Evolutionary conservation across 2,329 filamentous ascomycete genomes (phyloP).

Genomic region (Cadophora sp.): DNA sequence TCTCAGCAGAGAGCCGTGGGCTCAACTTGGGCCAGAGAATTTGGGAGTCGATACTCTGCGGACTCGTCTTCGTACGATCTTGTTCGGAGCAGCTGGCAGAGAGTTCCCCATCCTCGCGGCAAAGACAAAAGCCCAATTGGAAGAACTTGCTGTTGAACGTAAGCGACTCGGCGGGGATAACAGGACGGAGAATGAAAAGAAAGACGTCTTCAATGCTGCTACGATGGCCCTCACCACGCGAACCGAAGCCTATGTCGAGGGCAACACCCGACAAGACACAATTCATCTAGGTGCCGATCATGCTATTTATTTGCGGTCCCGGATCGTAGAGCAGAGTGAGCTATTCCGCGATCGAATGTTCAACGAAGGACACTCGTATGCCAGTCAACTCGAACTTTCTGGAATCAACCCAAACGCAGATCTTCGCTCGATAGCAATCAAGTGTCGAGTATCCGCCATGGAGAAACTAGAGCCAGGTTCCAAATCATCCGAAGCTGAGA

Average conservation of each 20-base stretch:
- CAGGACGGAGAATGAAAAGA: neutral
- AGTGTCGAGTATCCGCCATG: neutral
- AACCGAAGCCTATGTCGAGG: neutral
- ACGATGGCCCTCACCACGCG: neutral
- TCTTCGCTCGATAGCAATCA: neutral
- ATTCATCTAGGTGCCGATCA: constrained; percentile 5
- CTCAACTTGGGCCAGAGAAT: neutral
- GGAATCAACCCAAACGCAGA: constrained; percentile 5
- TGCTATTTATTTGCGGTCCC: constrained; percentile 11
- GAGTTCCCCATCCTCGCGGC: neutral
- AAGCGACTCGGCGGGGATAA: neutral
- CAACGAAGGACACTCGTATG: constrained; percentile 8
- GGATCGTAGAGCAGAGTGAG: constrained; percentile 19
- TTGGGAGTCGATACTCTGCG: neutral
- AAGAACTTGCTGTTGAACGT: neutral
- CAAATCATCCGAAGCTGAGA: neutral
- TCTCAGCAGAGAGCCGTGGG: neutral
- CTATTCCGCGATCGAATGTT: constrained; percentile 14
- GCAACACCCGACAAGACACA: neutral
- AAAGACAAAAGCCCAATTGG: neutral
- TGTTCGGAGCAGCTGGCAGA: neutral
- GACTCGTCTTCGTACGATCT: neutral
- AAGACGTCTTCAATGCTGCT: neutral
- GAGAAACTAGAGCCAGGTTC: neutral
- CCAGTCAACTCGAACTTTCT: neutral